Evolutionary conservation across 2,329 filamentous ascomycete genomes (phyloP), one percentile per base, ranked within the genome.

Genomic region (Metarhizium rileyi): DNA sequence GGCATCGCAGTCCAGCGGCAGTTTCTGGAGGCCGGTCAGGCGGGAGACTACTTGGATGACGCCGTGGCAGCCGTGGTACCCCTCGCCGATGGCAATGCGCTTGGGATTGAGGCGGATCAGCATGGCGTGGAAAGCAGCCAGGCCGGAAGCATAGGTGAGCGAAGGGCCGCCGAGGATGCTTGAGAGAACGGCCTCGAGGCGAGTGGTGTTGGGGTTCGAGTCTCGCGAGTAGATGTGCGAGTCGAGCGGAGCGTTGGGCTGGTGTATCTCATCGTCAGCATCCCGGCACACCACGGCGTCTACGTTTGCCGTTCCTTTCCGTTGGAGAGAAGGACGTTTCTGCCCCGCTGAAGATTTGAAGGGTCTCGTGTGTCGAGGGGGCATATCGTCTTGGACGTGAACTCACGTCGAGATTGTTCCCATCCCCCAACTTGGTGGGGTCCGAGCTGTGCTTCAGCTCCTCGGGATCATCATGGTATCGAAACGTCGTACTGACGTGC

Each of bases 51-150:
- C 70, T 28, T 68, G 68, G 58, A 96, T 78, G 27, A 95, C 87
- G 53, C 87, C 89, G 66, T 95, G 89, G 68, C 88, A 95, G 59
- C 93, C 93, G 70, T 97, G 93, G 70, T 97, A 98, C 40, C 90
- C 90, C 16, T 77, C 82, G 35, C 83, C 83, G 56, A 97, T 89
- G 57, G 89, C 85, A 50, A 97, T 81, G 51, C 84, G 83, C 58
- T 81, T 81, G 1, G 93, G 93, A 64, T 94, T 90, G 8, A 95
- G 70, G 61, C 83, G 81, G n/a, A 90, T 83, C 2, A 97, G 76
- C 51, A 94, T 73, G 28, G 88, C 90, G 66, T 97, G 87, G 70
- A 96, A 90, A 47, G 91, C 88, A 10, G 88, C 80, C 22, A 97
- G 79, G 4, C 93, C 93, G 3, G 87, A 94, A 35, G 80, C 73